Percentiles rank a stretch among this genome's conserved stretches.
Conservation (phyloP, 768 basidiomycete species). For the Mycena filopes region DNA sequence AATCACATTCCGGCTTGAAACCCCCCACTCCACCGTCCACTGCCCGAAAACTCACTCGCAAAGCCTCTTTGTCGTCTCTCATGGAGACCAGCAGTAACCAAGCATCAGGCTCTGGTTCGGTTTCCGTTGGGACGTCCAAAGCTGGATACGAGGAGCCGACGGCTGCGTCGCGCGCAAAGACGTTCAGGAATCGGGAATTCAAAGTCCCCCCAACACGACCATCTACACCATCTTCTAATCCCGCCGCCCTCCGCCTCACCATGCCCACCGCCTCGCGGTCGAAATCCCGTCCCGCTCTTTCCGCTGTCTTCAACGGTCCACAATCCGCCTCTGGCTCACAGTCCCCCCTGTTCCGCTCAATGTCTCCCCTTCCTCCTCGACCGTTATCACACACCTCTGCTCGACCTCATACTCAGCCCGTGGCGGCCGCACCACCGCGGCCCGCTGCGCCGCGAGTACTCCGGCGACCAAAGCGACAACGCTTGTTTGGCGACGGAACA, state of each 20-base stretch:
- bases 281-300: slow-evolving; percentile 79
- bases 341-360: slow-evolving; percentile 55
- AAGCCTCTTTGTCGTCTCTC: slow-evolving; percentile 82
- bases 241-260: slow-evolving; percentile 82
- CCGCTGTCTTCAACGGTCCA: slow-evolving; percentile 74
- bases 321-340: slow-evolving; percentile 46
- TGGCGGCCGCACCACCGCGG: slow-evolving; percentile 47
- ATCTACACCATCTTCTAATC: slow-evolving; percentile 82
- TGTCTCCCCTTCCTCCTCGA: slow-evolving; percentile 68
- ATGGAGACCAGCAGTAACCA: slow-evolving; percentile 69
- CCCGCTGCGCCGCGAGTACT: slow-evolving; percentile 72
- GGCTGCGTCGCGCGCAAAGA: slow-evolving; percentile 83
- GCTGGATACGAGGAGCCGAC: slow-evolving; percentile 82
- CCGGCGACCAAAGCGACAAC: slow-evolving; percentile 79
- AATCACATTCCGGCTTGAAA: slow-evolving; percentile 85
- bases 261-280: slow-evolving; percentile 86
- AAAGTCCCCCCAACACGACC: slow-evolving; percentile 82
- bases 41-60: slow-evolving; percentile 72
- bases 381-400: slow-evolving; percentile 68
- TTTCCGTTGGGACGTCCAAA: slow-evolving; percentile 51
- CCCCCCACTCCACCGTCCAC: slow-evolving; percentile 76
- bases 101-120: slow-evolving; percentile 63
- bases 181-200: slow-evolving; percentile 73
- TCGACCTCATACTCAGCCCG: slow-evolving; percentile 44
- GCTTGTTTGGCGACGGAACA: slow-evolving; percentile 87